Base-by-base conservation (phyloP, 331 rosid genomes). In the Quercus tomentella region DNA sequence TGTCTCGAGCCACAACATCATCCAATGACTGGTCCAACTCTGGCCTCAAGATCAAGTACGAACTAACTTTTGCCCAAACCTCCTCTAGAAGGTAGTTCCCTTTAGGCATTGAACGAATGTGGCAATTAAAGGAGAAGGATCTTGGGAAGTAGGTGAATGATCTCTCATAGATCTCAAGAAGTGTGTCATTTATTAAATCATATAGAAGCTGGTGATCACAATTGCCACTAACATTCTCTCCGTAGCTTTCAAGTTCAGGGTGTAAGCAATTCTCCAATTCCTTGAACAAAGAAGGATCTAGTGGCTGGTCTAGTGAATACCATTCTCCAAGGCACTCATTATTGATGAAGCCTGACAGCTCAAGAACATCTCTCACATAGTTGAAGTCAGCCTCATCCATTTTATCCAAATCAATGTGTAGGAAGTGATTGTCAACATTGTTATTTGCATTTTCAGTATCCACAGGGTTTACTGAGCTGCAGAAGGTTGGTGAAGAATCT, bases 21-120 rank as follows among this genome's bases (percentile, higher is more conserved):
- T 96, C 95, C 79, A 96, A 57, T 51, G 95, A 88, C 74, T 75
- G 89, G 83, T 91, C 94, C 76, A 93, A 81, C 87, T 91, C 98
- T 4, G 96, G 98, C 81, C 87, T 91, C 86, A 92, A 82, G 85
- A 86, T 81, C 77, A 87, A 17, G 79, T 80, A 77, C 31, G 82
- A 81, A 62, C 77, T 73, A 12, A 85, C 76, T 84, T 79, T 84
- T 8, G 16, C 16, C 93, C 92, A 89, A 4, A 89, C 97, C 71
- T 82, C 87, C 30, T 85, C 84, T 5, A 90, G 85, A 83, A 93
- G 90, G 41, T 51, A 79, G n/a, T 84, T n/a, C 62, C 93, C 97
- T 63, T 82, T 84, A 0, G 90, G 88, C 83, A 80, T 84, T 56
- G 93, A 86, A 74, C 56, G 91, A 58, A 87, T 88, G 21, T 18